Conservation (phyloP, 805 yeast species). For the Saturnispora hagleri region DNA sequence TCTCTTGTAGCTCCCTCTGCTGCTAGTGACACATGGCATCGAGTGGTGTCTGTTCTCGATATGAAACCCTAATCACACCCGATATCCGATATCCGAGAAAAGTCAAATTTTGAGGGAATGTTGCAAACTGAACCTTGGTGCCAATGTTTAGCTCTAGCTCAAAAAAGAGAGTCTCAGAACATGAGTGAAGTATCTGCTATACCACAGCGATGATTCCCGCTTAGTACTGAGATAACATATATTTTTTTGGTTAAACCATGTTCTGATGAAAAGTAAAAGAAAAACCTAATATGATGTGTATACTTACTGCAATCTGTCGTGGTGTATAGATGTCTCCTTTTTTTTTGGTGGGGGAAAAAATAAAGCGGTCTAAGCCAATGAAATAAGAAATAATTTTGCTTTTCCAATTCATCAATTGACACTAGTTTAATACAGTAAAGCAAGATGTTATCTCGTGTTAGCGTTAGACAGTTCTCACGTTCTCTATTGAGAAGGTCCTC, state of each 20-base stretch:
- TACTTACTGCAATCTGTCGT: neutral
- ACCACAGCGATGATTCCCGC: no score
- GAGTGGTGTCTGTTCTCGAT: no score
- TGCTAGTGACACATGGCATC: no score
- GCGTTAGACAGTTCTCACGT: neutral
- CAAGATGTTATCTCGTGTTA: neutral
- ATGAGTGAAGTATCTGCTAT: no score
- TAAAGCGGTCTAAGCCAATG: neutral
- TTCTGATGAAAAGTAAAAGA: neutral
- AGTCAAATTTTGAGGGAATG: no score
- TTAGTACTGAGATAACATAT: no score
- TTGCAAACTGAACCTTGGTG: no score
- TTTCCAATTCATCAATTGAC: neutral
- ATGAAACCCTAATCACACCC: no score
- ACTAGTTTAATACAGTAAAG: neutral
- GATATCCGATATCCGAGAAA: no score
- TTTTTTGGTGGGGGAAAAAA: neutral
- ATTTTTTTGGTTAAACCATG: no score
- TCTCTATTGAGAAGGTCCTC: conserved; percentile 19
- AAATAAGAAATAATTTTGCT: neutral
- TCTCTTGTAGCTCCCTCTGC: neutral
- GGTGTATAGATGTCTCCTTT: neutral
- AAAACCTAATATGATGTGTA: neutral
- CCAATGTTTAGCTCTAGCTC: no score
- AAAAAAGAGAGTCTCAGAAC: no score